Base-by-base conservation (phyloP, 2,329 filamentous ascomycete species). In the Aspergillus udagawae region DNA sequence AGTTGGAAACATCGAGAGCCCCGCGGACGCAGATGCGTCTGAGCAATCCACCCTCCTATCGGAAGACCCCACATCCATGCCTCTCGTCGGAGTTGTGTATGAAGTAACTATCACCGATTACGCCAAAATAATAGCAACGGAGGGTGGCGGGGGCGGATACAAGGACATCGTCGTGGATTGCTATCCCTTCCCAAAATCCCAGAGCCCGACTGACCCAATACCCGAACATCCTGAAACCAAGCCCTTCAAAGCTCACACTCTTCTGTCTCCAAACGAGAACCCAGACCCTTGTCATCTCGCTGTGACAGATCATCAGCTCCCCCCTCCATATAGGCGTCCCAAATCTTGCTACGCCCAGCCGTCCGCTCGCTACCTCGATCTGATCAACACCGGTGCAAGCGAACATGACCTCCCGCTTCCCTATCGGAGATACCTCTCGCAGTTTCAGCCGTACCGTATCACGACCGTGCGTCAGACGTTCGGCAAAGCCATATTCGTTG, bases 31-130 rank as follows among this genome's bases (percentile, higher is more conserved):
- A 6, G 42, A 28, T 3, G 25, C 62, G 7, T 63, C 60, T 21
- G 75, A 79, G 60, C 77, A 77, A 60, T 64, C 60, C 3, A 57
- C 62, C 8, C 69, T 74, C 49, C 61, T 75, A 50, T 56, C 38
- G 49, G 52, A 20, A 49, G 69, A 54, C 6, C 29, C 56, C 17
- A 49, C 59, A 32, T 82, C 82, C 62, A 92, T 92, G 67, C 90
- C 91, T 4, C 82, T 99, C 2, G 84, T 97, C 44, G 94, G 94
- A 25, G 91, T 96, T 17, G 94, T 97, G 3, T 99, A 99, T 77
- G 92, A 97, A 77, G 91, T 97, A 29, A 96, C 92, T 0, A 78
- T 82, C 20, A 74, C 82, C 47, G 94, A 99, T 76, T 99, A 90
- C 71, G 83, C 86, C 6, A 89, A 84, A 58, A 96, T 99, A 65